Evolutionary conservation across 768 basidiomycete species (phyloP).

Genomic region (Leccinum subgranulosum): DNA sequence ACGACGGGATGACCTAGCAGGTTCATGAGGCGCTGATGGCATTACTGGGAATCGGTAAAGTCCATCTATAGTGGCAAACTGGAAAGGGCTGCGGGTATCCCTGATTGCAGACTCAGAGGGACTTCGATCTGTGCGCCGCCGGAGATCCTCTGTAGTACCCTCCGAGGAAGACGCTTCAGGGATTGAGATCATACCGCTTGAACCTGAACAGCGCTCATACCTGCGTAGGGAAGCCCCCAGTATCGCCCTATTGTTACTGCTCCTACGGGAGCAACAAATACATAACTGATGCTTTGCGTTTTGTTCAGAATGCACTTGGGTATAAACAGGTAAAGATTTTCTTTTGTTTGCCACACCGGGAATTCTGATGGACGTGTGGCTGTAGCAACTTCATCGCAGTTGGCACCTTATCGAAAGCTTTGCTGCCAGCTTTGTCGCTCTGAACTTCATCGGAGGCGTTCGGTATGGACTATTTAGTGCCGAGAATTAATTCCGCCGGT

Average conservation of each 20-base stretch:
- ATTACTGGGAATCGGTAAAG: constrained; percentile 63
- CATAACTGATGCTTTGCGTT: constrained; percentile 48
- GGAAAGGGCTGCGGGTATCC: constrained; percentile 92
- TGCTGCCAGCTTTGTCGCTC: constrained; percentile 82
- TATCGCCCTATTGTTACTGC: constrained; percentile 48
- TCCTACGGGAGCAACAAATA: constrained; percentile 36
- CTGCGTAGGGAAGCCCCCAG: constrained; percentile 97
- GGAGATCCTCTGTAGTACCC: constrained; percentile 1
- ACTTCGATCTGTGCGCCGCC: constrained; percentile 4
- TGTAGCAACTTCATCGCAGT: constrained; percentile 78
- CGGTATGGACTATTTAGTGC: constrained; percentile 42
- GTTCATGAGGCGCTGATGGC: constrained; percentile 24
- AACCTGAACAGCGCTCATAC: constrained; percentile 98
- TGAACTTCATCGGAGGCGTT: constrained; percentile 88
- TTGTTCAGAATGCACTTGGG: constrained; percentile 61
- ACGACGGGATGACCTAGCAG: constrained; percentile 31
- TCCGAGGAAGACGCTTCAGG: constrained; percentile 38
- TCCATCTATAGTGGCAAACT: constrained; percentile 62
- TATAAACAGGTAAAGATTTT: constrained; percentile 63
- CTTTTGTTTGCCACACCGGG: neutral
- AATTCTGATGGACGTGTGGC: neutral
- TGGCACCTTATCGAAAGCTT: constrained; percentile 86
- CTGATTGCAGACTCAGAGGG: constrained; percentile 35
- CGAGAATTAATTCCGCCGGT: constrained; percentile 3
- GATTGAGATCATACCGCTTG: constrained; percentile 97